Conservation (phyloP, 2,329 filamentous ascomycete species). For the Claviceps sorghi region DNA sequence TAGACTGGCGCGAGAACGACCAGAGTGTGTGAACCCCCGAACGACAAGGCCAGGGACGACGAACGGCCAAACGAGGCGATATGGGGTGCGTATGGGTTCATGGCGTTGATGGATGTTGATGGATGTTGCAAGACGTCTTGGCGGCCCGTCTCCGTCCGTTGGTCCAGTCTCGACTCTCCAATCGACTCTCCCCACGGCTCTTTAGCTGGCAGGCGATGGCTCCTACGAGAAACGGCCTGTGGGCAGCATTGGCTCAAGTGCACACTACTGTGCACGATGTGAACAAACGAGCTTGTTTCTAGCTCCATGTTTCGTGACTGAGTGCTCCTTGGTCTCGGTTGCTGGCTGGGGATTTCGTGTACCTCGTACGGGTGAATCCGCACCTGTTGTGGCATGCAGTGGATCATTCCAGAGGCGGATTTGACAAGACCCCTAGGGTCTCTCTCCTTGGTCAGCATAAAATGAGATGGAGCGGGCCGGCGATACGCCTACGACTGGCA, state of each 20-base stretch:
- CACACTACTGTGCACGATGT: too few species aligned
- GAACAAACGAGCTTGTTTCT: too few species aligned
- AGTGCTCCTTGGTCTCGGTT: not conserved
- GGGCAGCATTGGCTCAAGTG: too few species aligned
- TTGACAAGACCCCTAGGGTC: not conserved
- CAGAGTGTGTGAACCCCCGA: too few species aligned
- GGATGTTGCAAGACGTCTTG: not conserved
- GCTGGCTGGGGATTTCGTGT: not conserved
- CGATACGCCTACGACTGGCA: not conserved
- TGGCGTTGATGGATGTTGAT: not conserved
- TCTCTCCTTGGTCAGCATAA: not conserved
- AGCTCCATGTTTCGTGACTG: not conserved
- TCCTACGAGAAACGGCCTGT: too few species aligned
- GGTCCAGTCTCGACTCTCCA: not conserved
- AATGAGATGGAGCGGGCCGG: not conserved
- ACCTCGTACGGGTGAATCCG: not conserved
- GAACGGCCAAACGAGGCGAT: not conserved
- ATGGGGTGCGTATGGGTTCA: not conserved
- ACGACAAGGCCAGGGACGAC: too few species aligned
- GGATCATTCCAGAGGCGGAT: not conserved
- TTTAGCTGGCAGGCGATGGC: too few species aligned
- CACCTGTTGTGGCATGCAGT: not conserved
- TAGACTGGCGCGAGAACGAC: not conserved
- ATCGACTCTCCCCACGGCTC: not conserved
- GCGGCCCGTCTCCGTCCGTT: not conserved